Evolutionary conservation across 768 basidiomycete genomes (phyloP), one percentile per base, ranked within the genome.

Genomic region (Lactifluus pinguis): DNA sequence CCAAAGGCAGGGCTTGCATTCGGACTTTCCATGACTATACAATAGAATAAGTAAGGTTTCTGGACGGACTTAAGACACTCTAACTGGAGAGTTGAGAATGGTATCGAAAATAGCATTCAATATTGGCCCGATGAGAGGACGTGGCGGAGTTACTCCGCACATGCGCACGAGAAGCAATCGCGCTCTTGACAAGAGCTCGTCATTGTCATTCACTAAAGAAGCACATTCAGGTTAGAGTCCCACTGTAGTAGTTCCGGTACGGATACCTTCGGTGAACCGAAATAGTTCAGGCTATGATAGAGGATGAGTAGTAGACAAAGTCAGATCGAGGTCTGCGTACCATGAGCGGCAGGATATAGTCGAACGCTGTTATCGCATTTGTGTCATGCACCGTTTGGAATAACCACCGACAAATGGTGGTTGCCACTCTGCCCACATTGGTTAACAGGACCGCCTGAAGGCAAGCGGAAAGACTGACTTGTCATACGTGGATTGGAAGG

Each of bases 401-500:
- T 30, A 92, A 73, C 86, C 89, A 92, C 67, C 83, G 85, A 76
- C 87, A 89, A 39, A 88, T 77, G 0, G 82, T 79, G 34, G 85
- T 76, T 13, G 82, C 83, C 68, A 84, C 81, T 67, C 86, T 85
- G 68, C 34, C 17, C 39, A 56, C 36, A 44, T 32, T 61, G n/a
- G 50, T 45, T 51, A 55, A 44, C 60, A 34, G 13, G 19, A 32
- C 41, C 6, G 30, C 30, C 34, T 13, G 13, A 38, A 21, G 25
- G 19, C 49, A 15, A 19, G 44, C n/a, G 8, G 44, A 29, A 60
- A 50, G 2, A 70, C 77, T 42, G 69, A 85, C 81, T 85, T 81
- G 68, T 95, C 92, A 66, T 93, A 92, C n/a, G 80, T 85, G 0
- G 90, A 93, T 67, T 90, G 86, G 68, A 90, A 86, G 4, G 90